A percentile compares a stretch with the other conserved stretches of the same genome.
These are phyloP conservation scores for Plasmodium berghei DNA, from an alignment of 169 alveolate genomes.

Conservation along the genomic window DNA sequence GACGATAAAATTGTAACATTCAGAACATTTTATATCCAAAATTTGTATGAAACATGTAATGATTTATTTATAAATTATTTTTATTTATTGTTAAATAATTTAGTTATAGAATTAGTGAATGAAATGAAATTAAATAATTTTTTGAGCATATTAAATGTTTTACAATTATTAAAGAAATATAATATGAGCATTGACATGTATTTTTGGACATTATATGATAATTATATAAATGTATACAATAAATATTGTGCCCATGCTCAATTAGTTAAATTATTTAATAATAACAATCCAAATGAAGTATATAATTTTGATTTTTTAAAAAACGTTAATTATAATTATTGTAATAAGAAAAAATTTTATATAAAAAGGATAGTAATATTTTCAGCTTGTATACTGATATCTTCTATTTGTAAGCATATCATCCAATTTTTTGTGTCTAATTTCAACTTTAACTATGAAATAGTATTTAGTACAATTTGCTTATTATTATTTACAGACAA, in stretches of 20 bases:
- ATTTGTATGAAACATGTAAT: slow-evolving; percentile 39
- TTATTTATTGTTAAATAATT: slow-evolving; percentile 32
- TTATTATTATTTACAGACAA: slow-evolving; percentile 44
- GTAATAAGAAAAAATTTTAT: slow-evolving; percentile 57
- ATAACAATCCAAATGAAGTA: slow-evolving; percentile 46
- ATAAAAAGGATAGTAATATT: slow-evolving; percentile 42
- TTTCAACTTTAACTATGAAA: slow-evolving; percentile 42
- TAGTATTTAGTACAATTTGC: slow-evolving; percentile 35
- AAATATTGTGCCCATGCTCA: slow-evolving; percentile 65
- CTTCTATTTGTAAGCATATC: slow-evolving; percentile 57
- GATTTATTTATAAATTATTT: slow-evolving; percentile 67
- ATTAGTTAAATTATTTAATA: slow-evolving; percentile 62
- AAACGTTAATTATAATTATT: slow-evolving; percentile 50
- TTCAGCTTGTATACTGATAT: slow-evolving; percentile 47
- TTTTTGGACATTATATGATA: slow-evolving; percentile 67
- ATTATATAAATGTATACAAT: slow-evolving; percentile 62
- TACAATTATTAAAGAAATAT: slow-evolving; percentile 63
- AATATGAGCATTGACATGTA: slow-evolving; percentile 40
- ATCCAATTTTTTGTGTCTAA: slow-evolving; percentile 47
- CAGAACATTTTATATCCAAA: slow-evolving; percentile 26
- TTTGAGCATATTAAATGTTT: slow-evolving; percentile 39
- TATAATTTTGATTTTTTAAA: slow-evolving; percentile 42
- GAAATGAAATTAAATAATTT: slow-evolving; percentile 60
- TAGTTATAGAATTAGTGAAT: slow-evolving; percentile 47
- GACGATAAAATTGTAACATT: slow-evolving; percentile 19